phyloP scores from a whole-genome alignment of 176 grass and related monocot species.

The Cenchrus purpureus region DNA sequence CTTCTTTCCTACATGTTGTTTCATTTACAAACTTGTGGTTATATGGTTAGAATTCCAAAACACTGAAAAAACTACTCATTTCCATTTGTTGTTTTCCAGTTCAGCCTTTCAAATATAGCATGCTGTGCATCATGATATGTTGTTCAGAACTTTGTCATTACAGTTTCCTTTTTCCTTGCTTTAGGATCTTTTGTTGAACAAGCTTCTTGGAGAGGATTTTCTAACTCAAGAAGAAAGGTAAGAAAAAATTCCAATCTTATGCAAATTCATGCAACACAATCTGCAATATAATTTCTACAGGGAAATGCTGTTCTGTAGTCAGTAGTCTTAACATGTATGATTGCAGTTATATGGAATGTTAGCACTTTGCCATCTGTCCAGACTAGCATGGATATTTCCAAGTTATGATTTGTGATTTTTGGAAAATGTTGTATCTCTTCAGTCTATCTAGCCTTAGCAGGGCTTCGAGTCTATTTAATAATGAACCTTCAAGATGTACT shows the following conservation, averaged over 20 bases:
- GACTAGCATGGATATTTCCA: not conserved
- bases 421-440: constrained; percentile 3
- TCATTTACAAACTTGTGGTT: constrained; percentile 32
- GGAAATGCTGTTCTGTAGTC: not conserved
- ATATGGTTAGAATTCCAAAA: constrained; percentile 1
- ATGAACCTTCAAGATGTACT: not conserved
- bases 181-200: constrained; percentile 94
- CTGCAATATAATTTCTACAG: not conserved
- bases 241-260: constrained; percentile 3
- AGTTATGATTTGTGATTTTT: not conserved
- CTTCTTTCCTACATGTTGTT: constrained; percentile 1
- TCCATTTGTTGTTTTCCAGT: not conserved
- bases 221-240: constrained; percentile 97
- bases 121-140: constrained; percentile 11
- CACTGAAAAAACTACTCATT: not conserved
- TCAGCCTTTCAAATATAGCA: not conserved
- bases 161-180: constrained; percentile 30
- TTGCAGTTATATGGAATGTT: not conserved
- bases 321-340: not conserved
- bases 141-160: constrained; percentile 2
- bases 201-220: constrained; percentile 89
- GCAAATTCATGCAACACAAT: not conserved
- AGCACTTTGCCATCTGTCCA: not conserved
- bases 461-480: not conserved
- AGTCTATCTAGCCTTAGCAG: not conserved